phyloP scores from a whole-genome alignment of 202 grass and related monocot species.

The Panicum hallii region DNA sequence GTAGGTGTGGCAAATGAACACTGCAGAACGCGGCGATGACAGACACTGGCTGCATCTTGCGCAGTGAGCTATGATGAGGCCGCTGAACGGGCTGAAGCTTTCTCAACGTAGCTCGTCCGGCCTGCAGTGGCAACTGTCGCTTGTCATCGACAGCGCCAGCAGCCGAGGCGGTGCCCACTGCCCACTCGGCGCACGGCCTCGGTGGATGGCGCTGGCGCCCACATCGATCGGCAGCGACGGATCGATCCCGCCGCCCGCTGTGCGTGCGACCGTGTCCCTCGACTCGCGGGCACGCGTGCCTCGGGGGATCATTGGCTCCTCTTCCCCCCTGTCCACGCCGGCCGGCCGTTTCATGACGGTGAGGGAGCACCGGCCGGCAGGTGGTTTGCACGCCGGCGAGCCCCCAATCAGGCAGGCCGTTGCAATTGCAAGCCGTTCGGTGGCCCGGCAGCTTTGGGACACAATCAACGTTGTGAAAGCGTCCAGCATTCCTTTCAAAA shows the following conservation, averaged over 20 bases:
- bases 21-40: too few relatives aligned
- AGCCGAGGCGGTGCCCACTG: neutral
- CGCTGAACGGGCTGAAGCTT: neutral
- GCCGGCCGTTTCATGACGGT: neutral
- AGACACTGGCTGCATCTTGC: too few relatives aligned
- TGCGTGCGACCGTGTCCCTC: neutral
- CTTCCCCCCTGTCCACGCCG: neutral
- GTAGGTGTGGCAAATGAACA: too few relatives aligned
- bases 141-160: neutral
- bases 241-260: neutral
- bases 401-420: too few relatives aligned
- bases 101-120: neutral
- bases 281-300: constrained; percentile 32
- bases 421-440: neutral
- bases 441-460: neutral
- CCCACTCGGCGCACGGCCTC: constrained; percentile 3
- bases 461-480: neutral
- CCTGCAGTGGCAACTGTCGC: constrained; percentile 5
- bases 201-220: neutral
- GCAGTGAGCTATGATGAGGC: neutral
- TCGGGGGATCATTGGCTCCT: constrained; percentile 30
- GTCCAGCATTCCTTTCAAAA: neutral
- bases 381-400: neutral
- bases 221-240: neutral
- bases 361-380: neutral